A percentile compares a stretch with the other conserved stretches of the same genome.
phyloP scores from a whole-genome alignment of 2,329 filamentous ascomycete genomes.

The Cercospora sp. region DNA sequence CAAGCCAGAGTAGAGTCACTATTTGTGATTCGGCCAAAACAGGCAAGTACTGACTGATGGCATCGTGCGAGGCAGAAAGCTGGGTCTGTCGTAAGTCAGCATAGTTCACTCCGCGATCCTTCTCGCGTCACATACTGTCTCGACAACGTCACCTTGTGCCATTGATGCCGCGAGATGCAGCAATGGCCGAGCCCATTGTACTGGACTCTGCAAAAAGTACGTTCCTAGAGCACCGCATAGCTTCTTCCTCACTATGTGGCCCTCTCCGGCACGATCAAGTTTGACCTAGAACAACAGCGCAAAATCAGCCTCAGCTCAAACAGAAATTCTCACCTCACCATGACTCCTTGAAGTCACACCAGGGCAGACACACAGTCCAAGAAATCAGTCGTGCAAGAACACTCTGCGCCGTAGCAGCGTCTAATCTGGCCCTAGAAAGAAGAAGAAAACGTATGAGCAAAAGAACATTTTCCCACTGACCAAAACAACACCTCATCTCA shows the following conservation, averaged over 20 bases:
- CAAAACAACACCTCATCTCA: constrained; percentile 32
- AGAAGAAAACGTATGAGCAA: constrained; percentile 23
- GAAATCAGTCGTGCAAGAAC: constrained; percentile 62
- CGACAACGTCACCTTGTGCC: constrained; percentile 24
- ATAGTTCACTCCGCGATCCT: neutral
- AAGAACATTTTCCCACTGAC: constrained; percentile 26
- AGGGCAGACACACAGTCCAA: constrained; percentile 55
- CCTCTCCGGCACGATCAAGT: constrained; percentile 55
- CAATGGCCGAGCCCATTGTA: constrained; percentile 66
- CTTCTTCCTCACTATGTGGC: constrained; percentile 68
- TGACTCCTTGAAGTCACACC: neutral
- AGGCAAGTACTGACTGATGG: constrained; percentile 49
- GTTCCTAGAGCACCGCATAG: constrained; percentile 75
- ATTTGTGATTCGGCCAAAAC: constrained; percentile 54
- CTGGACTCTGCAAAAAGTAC: constrained; percentile 71
- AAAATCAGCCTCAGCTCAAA: neutral
- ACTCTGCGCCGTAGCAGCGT: constrained; percentile 58
- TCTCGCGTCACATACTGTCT: neutral
- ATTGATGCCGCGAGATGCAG: constrained; percentile 34
- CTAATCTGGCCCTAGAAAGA: constrained; percentile 47
- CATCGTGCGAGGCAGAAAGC: constrained; percentile 46
- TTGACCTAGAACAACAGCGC: constrained; percentile 19
- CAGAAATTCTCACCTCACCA: neutral
- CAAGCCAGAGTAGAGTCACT: constrained; percentile 65
- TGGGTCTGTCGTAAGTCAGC: constrained; percentile 20